Evolutionary conservation across 306 rosid genomes (phyloP).

Genomic region (Chamaecrista fasciculata): DNA sequence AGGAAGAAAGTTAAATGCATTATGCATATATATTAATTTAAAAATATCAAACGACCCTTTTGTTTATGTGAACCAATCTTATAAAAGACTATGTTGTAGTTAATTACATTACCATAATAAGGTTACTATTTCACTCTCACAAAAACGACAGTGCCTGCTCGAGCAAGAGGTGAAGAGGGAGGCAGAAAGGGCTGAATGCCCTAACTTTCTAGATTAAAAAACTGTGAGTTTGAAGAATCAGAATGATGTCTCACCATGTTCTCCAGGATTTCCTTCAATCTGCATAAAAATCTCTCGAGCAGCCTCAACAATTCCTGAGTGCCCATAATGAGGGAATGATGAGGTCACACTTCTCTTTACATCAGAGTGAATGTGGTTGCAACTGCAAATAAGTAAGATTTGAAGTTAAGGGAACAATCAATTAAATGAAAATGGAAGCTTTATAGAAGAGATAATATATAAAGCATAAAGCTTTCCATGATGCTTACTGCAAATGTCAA

Average conservation of each 20-base stretch:
- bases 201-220: conserved; percentile 19
- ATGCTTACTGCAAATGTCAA: conserved; percentile 22
- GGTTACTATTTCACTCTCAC: conserved; percentile 18
- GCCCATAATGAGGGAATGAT: conserved; percentile 78
- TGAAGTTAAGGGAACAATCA: conserved; percentile 6
- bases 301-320: conserved; percentile 85
- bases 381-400: conserved; percentile 44
- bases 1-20: conserved; percentile 12
- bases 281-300: conserved; percentile 77
- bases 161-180: conserved; percentile 22
- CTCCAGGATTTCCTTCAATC: conserved; percentile 64
- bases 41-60: conserved; percentile 1
- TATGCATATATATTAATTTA: neutral
- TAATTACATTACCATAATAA: neutral
- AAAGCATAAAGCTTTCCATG: neutral
- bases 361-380: conserved; percentile 42
- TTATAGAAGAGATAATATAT: neutral
- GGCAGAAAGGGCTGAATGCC: neutral
- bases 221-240: conserved; percentile 8
- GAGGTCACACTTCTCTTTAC: conserved; percentile 49
- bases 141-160: conserved; percentile 9
- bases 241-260: conserved; percentile 45
- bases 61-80: neutral
- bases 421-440: too few species aligned
- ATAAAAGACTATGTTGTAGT: conserved; percentile 16